Evolutionary conservation across 2,329 filamentous ascomycete genomes (phyloP), one percentile per base, ranked within the genome.

Genomic region (Diplodia mutila): DNA sequence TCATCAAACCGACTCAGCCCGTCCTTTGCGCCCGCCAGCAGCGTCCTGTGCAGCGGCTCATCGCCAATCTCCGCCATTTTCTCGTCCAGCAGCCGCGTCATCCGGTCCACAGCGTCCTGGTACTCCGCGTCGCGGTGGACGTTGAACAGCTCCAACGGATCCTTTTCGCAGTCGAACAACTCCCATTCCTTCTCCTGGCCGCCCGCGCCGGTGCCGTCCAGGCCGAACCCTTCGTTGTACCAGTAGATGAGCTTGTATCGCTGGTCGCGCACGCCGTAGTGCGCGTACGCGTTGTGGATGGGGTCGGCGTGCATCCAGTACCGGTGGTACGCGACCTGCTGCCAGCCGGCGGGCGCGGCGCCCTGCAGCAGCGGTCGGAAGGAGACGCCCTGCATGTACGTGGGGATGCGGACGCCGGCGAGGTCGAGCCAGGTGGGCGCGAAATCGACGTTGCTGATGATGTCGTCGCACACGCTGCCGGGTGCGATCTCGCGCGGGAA

Each of bases 261-360:
- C 70, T 83, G 82, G 68, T 86, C 77, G 0, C 85, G 77, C 7
- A 85, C 76, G 1, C 84, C 85, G 65, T 86, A 86, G 71, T 86
- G 85, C 0, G 84, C 84, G 69, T 82, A 81, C 0, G 82, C 82
- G 7, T 84, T 71, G 68, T 86, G 84, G 9, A 84, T 82, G 0
- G 78, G 73, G 67, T 86, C 84, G 25, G 80, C 79, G 72, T 86
- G 82, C 84, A 86, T 86, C 84, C 84, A 86, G 73, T 86, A 86
- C 0, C 84, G 80, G 67, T 87, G 84, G 67, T 86, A 86, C 0
- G 84, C 85, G 0, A 85, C 76, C 68, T 86, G 82, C 65, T 83
- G 80, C 84, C 84, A 86, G 66, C 80, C 77, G 0, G 34, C 34
- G 0, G 82, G 83, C 1, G 80, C 80, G 2, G 73, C 64, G 2